Evolutionary conservation across 345 rosid species (phyloP).

Genomic region (Cardamine occulta): DNA sequence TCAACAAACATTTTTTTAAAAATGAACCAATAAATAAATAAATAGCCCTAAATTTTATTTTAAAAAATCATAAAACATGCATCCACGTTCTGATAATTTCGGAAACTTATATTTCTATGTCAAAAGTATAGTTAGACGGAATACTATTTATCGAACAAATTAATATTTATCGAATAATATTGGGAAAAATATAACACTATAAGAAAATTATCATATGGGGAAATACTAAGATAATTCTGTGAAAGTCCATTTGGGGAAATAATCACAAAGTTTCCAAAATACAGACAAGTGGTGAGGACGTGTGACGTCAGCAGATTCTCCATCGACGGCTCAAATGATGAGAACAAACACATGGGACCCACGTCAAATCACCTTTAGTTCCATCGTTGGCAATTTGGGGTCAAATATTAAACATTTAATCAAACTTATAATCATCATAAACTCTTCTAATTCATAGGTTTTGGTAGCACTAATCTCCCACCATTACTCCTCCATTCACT

Average conservation of each 20-base stretch:
- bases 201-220: conserved; percentile 9
- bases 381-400: conserved; percentile 30
- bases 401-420: conserved; percentile 41
- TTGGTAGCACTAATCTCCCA: conserved; percentile 38
- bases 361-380: conserved; percentile 37
- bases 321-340: conserved; percentile 48
- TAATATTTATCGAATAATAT: no score
- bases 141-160: background rate
- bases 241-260: conserved; percentile 39
- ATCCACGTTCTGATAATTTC: background rate
- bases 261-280: conserved; percentile 30
- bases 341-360: conserved; percentile 38
- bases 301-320: conserved; percentile 45
- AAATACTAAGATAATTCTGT: conserved; percentile 16
- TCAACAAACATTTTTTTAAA: no score
- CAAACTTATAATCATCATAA: conserved; percentile 40
- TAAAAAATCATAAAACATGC: background rate
- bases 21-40: no score
- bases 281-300: conserved; percentile 36
- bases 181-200: background rate
- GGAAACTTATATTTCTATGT: background rate
- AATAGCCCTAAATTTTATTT: background rate
- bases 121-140: background rate
- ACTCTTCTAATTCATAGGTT: conserved; percentile 6
- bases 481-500: conserved; percentile 35